These are phyloP conservation scores for Fusarium sp. DNA, from an alignment of 2,329 filamentous ascomycete genomes.

Conservation along the genomic window DNA sequence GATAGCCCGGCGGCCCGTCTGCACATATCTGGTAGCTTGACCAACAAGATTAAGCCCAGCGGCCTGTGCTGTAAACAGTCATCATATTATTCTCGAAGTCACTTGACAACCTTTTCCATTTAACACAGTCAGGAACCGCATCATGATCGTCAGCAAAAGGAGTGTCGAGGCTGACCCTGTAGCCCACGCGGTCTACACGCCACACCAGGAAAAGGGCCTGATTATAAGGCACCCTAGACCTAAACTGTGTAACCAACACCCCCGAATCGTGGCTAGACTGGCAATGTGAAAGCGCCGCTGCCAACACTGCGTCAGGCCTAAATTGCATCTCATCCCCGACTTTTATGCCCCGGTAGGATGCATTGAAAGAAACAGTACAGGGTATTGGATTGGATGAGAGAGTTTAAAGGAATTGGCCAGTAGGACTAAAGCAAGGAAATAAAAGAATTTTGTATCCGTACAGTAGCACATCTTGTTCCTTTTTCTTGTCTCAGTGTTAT, in stretches of 20 bases:
- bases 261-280: background rate
- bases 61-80: constrained; percentile 31
- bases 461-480: background rate
- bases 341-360: constrained; percentile 4
- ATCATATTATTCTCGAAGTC: constrained; percentile 14
- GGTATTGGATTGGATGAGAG: constrained; percentile 7
- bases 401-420: constrained; percentile 27
- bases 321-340: constrained; percentile 10
- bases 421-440: background rate
- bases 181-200: constrained; percentile 37
- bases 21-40: background rate
- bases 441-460: background rate
- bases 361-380: constrained; percentile 14
- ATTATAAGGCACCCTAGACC: constrained; percentile 8
- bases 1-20: background rate
- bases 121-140: background rate
- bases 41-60: background rate
- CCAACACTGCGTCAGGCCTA: constrained; percentile 9
- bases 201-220: constrained; percentile 23
- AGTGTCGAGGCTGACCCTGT: constrained; percentile 24
- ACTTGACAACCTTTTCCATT: background rate
- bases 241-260: background rate
- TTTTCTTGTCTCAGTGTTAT: background rate
- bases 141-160: constrained; percentile 17
- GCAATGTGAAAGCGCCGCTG: background rate